Base-by-base conservation (phyloP, 2,329 filamentous ascomycete species). In the Anthostomella pinea region DNA sequence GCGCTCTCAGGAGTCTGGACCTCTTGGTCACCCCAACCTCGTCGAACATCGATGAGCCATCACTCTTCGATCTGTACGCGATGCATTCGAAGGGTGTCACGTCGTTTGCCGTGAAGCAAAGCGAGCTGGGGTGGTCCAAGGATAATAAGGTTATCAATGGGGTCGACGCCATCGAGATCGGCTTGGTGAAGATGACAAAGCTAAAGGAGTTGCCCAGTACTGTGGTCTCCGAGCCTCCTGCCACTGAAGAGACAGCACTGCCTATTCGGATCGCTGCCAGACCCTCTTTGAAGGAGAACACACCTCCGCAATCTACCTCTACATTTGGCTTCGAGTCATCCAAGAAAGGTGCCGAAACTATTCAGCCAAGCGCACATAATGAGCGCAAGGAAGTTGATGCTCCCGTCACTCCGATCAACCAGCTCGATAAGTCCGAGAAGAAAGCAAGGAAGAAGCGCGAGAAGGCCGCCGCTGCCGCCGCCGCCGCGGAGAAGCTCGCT, bases 11-110 rank as follows among this genome's bases (percentile, higher is more conserved):
- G 60, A 97, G 91, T 59, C 69, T 98, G 38, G 89, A 95, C 55
- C 87, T 98, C 56, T 75, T 97, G 17, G 80, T 83, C 54, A 82
- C 75, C 51, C 81, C 85, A 21, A 76, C 79, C 44, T 66, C 73
- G 6, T 72, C 79, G 41, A 76, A 78, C 24, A 71, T 71, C 16
- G 81, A 84, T 15, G 85, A 93, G 46, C 79, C 79, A 11, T 81
- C 83, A 0, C 68, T 96, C 10, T 97, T 98, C 56, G 93, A 98
- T 68, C 74, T 98, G 8, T 98, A 98, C 60, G 85, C 88, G 20
- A 95, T 96, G 84, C 91, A 98, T 63, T 96, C 93, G 8, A 94
- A 89, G 67, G 93, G 93, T 43, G 89, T 97, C n/a, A 90, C 90
- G 13, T 91, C 87, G 53, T 62, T 97, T 35, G 82, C 81, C 46